Conservation (phyloP, 768 basidiomycete species). For the Mrakia hoshinonis region DNA sequence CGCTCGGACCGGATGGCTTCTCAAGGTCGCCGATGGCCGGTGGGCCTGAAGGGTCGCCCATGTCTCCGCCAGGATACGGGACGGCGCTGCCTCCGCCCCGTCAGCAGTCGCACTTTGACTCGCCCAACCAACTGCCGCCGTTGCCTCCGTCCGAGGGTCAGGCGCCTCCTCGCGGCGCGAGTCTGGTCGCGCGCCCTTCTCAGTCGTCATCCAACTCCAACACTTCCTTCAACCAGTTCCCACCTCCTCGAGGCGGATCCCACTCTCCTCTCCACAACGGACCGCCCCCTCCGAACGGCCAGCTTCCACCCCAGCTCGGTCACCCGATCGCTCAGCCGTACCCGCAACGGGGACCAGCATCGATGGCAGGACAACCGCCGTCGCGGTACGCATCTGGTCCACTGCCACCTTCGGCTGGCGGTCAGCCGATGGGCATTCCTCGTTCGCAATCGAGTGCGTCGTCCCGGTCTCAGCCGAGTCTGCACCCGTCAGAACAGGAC, state of each 20-base stretch:
- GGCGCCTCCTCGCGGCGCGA: constrained; percentile 18
- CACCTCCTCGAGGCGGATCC: constrained; percentile 4
- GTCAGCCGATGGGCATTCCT: background rate
- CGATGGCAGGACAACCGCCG: background rate
- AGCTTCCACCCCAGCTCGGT: background rate
- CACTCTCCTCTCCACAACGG: background rate
- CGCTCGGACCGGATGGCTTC: constrained; percentile 7
- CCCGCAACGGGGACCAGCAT: background rate
- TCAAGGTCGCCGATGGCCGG: background rate
- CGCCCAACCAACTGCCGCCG: background rate
- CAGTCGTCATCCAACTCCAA: background rate
- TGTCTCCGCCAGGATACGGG: constrained; percentile 19
- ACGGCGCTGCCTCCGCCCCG: background rate
- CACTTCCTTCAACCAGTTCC: constrained; percentile 20
- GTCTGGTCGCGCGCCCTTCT: constrained; percentile 1
- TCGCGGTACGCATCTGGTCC: background rate
- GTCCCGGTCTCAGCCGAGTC: constrained; percentile 2
- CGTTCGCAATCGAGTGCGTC: constrained; percentile 16
- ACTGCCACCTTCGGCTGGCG: background rate
- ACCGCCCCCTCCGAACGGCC: background rate
- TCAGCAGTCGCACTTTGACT: background rate
- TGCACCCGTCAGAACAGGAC: constrained; percentile 1
- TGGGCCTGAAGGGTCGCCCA: background rate
- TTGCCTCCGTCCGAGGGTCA: background rate
- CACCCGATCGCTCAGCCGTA: constrained; percentile 4